Evolutionary conservation across 2,329 filamentous ascomycete genomes (phyloP), one percentile per base, ranked within the genome.

Genomic region (Ceratocystis cubensis): DNA sequence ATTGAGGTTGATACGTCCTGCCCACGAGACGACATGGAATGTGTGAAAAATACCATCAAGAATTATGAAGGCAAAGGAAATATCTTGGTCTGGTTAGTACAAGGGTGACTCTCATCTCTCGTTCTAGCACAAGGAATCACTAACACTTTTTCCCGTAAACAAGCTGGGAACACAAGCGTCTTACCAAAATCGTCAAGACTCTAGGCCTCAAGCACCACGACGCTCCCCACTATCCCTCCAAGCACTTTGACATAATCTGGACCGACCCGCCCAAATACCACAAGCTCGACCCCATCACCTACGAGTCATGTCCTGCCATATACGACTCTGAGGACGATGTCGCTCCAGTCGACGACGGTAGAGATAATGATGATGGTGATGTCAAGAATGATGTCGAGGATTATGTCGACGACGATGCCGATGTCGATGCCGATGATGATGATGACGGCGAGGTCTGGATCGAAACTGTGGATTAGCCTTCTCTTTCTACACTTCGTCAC

Each of bases 121-220:
- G 15, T n/a, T 33, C 57, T 33, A 17, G 13, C 13, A 28, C 22
- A 30, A 2, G 13, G 50, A 25, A 3, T 63, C 22, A 63, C 59
- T 65, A 57, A 67, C 65, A 46, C 50, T 20, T 7, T 20, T 15
- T 10, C 28, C 8, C n/a, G 20, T 48, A 33, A 80, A 82, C 75
- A 37, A 80, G 82, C 75, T 86, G 83, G 83, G 80, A 85, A 70
- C 84, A 86, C 71, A 75, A 78, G 64, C 74, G 75, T 20, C 72
- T 86, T 61, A 78, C 76, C 44, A 76, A 82, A 68, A 81, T 86
- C 70, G 79, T 77, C 1, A 70, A 80, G 69, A 74, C 75, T 17
- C 72, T 87, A 20, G 84, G 84, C 0, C 80, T 78, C 65, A 71
- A 77, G 6, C 28, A 37, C 28, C 56, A 59, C 28, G 77, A 59